A percentile compares a stretch with the other conserved stretches of the same genome.
Conservation (phyloP, 352 stramenopile genomes). For the Blastocystis sp. region DNA sequence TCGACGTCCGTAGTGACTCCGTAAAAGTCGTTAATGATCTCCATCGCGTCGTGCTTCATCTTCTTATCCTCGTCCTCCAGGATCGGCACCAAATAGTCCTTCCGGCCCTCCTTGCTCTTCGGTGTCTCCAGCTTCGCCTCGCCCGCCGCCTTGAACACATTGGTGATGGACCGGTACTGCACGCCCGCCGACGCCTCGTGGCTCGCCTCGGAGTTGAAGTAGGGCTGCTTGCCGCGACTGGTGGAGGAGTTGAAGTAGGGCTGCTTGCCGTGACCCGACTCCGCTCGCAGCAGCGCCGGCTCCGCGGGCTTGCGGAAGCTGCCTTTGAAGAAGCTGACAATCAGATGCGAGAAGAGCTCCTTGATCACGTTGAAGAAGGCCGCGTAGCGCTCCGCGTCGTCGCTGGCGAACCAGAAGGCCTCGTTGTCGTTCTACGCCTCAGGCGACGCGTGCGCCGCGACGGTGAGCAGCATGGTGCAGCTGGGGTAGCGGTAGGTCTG, state of each 20-base stretch:
- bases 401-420: constrained; percentile 44
- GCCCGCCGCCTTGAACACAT: background rate
- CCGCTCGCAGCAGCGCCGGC: background rate
- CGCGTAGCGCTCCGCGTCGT: background rate
- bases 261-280: background rate
- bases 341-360: constrained; percentile 1
- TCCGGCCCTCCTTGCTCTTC: background rate
- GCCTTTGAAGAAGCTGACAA: constrained; percentile 23
- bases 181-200: background rate
- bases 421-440: constrained; percentile 29
- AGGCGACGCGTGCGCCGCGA: background rate
- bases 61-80: background rate
- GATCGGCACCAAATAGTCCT: background rate
- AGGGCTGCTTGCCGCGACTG: background rate
- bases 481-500: constrained; percentile 41
- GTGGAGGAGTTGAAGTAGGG: background rate
- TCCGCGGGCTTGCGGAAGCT: background rate
- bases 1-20: constrained; percentile 7
- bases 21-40: constrained; percentile 14
- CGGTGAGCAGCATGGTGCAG: constrained; percentile 27
- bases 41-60: background rate
- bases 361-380: constrained; percentile 19
- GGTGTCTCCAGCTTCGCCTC: background rate
- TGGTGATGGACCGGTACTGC: background rate
- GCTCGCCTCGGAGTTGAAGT: background rate